These are phyloP conservation scores for Mycosphaerella sp. DNA, from an alignment of 2,329 filamentous ascomycete species.

Conservation along the genomic window DNA sequence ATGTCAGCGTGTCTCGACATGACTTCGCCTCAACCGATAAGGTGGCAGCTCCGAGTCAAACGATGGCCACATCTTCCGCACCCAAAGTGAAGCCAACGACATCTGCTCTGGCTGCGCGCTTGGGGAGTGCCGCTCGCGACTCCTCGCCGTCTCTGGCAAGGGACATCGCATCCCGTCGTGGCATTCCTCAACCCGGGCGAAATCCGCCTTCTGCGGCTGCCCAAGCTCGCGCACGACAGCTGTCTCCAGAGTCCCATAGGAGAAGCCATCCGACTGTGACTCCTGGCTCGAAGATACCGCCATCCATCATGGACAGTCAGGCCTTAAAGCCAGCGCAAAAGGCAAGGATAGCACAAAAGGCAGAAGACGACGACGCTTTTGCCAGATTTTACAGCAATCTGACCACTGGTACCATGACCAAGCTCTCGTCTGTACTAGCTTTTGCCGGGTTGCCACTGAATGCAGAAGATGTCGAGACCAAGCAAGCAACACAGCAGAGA, in stretches of 20 bases:
- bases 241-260: conserved; percentile 30
- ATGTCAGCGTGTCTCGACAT: conserved; percentile 40
- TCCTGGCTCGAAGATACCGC: conserved; percentile 24
- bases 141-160: conserved; percentile 35
- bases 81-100: conserved; percentile 18
- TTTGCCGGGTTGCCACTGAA: conserved; percentile 82
- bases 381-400: conserved; percentile 78
- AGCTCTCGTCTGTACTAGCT: conserved; percentile 80
- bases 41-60: background rate
- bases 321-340: conserved; percentile 15
- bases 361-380: conserved; percentile 59
- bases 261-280: conserved; percentile 10
- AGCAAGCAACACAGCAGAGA: conserved; percentile 25
- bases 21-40: conserved; percentile 35
- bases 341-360: conserved; percentile 18
- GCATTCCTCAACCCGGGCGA: conserved; percentile 30
- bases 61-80: background rate
- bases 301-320: conserved; percentile 31
- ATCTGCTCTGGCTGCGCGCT: conserved; percentile 23
- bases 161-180: conserved; percentile 36
- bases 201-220: conserved; percentile 26
- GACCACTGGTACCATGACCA: conserved; percentile 82
- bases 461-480: conserved; percentile 27
- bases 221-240: conserved; percentile 28
- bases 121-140: conserved; percentile 28